Base-by-base conservation (phyloP, 2,329 filamentous ascomycete genomes). In the Aspergillus fructus region DNA sequence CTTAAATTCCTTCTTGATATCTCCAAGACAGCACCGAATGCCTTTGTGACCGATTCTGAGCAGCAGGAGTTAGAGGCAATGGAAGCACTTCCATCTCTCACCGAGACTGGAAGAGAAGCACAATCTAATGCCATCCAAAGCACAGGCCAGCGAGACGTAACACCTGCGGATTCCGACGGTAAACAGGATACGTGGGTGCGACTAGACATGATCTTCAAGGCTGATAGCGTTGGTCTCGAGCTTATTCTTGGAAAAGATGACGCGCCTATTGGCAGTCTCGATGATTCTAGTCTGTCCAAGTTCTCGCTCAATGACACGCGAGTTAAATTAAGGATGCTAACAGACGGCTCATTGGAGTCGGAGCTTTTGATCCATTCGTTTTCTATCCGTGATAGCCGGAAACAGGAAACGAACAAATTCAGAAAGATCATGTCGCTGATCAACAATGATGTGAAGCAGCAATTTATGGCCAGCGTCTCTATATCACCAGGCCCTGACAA, bases 351-450 rank as follows among this genome's bases (percentile, higher is more conserved):
- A 0, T 76, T 99, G 41, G 94, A 99, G 72, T 92, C 93, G 2
- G 96, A 99, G 71, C 84, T 99, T 6, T 82, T 96, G 37, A 92
- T 99, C 15, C 89, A 94, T 59, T 94, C 93, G 0, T 97, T 99
- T 72, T 96, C 92, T 0, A 96, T 97, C 63, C 85, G 90, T 55
- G 94, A 99, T 72, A 97, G 89, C 62, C 88, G 96, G n/a, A 87
- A 86, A 4, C 85, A 86, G 53, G 93, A 96, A 66, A 90, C 89
- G 5, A 99, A 97, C 79, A 97, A 96, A 71, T 99, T 96, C 81
- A 87, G 92, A 50, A 96, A 93, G 73, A 97, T 99, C 76, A 97
- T 99, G 94, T 93, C 93, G 2, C 88, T 96, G 55, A 92, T 93
- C 68, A 97, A 97, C 74, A 93, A 92, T 65, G 89, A 93, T 55